Evolutionary conservation across 352 stramenopile genomes (phyloP).

Genomic region (Globisporangium abappressorium): DNA sequence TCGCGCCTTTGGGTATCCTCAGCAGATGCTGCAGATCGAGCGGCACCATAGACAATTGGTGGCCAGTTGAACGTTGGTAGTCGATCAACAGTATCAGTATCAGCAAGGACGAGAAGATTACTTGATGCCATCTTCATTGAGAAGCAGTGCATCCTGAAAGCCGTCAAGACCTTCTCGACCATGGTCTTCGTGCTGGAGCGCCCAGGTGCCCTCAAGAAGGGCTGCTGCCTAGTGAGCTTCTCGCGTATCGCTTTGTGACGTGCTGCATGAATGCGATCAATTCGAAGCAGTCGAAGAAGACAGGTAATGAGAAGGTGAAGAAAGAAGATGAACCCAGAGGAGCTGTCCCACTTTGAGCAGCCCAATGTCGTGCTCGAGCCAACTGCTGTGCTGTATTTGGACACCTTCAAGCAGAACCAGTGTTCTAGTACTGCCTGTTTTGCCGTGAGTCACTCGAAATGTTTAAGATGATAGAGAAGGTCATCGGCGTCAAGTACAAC

Average conservation of each 20-base stretch:
- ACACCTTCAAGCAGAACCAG: no score
- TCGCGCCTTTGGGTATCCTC: slow-evolving; percentile 53
- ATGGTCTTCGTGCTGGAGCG: slow-evolving; percentile 78
- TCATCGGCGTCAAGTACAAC: no score
- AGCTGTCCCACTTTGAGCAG: no score
- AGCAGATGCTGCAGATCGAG: slow-evolving; percentile 78
- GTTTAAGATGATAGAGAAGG: no score
- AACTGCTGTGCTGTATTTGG: no score
- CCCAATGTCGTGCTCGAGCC: no score
- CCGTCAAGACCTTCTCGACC: slow-evolving; percentile 69
- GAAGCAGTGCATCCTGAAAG: slow-evolving; percentile 41
- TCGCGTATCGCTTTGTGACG: slow-evolving; percentile 78
- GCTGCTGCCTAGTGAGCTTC: slow-evolving; percentile 75
- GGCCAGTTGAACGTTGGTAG: slow-evolving; percentile 69
- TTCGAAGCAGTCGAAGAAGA: slow-evolving; percentile 87
- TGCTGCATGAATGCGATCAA: slow-evolving; percentile 83
- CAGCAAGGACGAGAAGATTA: slow-evolving; percentile 68
- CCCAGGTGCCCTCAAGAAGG: slow-evolving; percentile 70
- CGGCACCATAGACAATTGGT: slow-evolving; percentile 76
- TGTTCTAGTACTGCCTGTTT: no score
- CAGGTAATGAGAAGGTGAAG: slow-evolving; percentile 53
- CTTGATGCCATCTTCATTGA: slow-evolving; percentile 38
- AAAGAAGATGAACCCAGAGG: slow-evolving; percentile 8
- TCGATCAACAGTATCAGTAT: slow-evolving; percentile 68
- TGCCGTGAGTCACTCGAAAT: no score